Conservation (phyloP, 108 stramenopile genomes). For the Cylindrotheca closterium region DNA sequence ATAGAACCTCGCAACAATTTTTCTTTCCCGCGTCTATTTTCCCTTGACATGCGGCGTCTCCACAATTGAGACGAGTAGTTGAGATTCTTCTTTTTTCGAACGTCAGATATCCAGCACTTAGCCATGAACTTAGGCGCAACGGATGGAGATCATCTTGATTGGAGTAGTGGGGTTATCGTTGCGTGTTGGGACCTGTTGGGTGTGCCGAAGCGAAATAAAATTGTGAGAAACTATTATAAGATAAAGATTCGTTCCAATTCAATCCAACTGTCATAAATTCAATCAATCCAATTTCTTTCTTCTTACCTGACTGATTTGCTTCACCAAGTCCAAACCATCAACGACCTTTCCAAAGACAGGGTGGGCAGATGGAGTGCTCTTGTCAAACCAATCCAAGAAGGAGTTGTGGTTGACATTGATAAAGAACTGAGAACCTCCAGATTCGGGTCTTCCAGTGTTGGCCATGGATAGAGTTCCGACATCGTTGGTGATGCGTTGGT, state of each 20-base stretch:
- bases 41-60: neutral
- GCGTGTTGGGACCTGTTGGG: conserved; percentile 40
- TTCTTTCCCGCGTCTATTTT: neutral
- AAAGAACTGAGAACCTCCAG: conserved; percentile 64
- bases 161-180: conserved; percentile 55
- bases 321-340: conserved; percentile 44
- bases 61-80: neutral
- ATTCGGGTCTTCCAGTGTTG: conserved; percentile 35
- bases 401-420: conserved; percentile 69
- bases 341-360: conserved; percentile 75
- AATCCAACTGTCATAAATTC: too few species aligned
- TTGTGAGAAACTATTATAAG: neutral
- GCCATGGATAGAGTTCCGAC: conserved; percentile 43
- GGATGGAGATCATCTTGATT: conserved; percentile 63
- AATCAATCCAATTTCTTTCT: too few species aligned
- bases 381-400: conserved; percentile 77
- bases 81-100: neutral
- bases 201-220: too few species aligned
- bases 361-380: conserved; percentile 48
- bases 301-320: conserved; percentile 39
- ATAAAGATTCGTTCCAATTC: neutral
- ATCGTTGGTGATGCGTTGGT: conserved; percentile 51
- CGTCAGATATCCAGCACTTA: neutral
- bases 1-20: too few species aligned
- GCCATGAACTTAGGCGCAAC: conserved; percentile 36